These are phyloP conservation scores for Tubosaeta sp. DNA, from an alignment of 768 basidiomycete species.

Conservation along the genomic window DNA sequence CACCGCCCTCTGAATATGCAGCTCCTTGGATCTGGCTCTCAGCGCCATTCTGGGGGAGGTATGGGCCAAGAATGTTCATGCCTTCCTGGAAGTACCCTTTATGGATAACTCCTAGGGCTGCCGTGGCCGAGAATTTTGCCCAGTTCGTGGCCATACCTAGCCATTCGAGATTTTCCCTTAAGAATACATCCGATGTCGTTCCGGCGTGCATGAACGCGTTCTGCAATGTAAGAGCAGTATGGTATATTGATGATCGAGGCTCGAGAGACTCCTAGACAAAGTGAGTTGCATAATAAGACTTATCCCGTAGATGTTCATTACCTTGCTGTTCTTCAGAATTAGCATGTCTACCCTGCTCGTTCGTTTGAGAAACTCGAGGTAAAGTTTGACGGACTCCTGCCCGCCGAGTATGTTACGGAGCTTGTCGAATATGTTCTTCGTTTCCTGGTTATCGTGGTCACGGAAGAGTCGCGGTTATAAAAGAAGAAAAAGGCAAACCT, in stretches of 20 bases:
- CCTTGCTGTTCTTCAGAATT: conserved; percentile 92
- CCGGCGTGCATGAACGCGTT: conserved; percentile 99
- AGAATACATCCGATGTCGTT: conserved; percentile 89
- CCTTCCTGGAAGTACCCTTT: conserved; percentile 95
- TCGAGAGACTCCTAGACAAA: conserved; percentile 75
- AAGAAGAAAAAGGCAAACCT: conserved; percentile 38
- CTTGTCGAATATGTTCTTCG: conserved; percentile 64
- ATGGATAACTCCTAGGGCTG: conserved; percentile 95
- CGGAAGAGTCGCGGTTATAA: not conserved
- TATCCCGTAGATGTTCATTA: conserved; percentile 23
- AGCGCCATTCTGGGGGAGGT: conserved; percentile 75
- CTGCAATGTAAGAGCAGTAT: conserved; percentile 92
- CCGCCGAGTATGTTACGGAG: conserved; percentile 83
- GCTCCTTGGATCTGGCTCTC: conserved; percentile 76
- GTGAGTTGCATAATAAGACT: conserved; percentile 3
- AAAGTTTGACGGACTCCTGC: conserved; percentile 86
- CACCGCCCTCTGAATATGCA: conserved; percentile 92
- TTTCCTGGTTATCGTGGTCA: conserved; percentile 38
- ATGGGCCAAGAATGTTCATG: conserved; percentile 87
- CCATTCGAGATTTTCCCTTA: conserved; percentile 97
- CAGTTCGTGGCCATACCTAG: conserved; percentile 92
- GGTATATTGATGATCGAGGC: conserved; percentile 93
- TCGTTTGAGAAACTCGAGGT: conserved; percentile 91
- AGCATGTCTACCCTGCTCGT: conserved; percentile 91
- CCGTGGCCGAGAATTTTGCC: conserved; percentile 98